Evolutionary conservation across 331 rosid genomes (phyloP).

Genomic region (Cydonia oblonga): DNA sequence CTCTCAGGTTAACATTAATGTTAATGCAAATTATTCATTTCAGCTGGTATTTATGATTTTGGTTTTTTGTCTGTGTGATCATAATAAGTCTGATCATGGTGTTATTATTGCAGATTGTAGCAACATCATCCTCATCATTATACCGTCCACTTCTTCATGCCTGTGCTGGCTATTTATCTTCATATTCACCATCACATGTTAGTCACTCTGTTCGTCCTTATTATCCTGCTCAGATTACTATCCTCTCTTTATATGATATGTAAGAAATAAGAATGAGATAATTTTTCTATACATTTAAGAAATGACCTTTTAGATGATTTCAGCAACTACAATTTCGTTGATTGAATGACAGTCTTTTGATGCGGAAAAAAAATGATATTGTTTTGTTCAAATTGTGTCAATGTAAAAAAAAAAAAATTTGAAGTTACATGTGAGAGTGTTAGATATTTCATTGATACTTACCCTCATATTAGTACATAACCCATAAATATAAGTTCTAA

Average conservation of each 20-base stretch:
- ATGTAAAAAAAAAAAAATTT: not conserved
- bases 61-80: not conserved
- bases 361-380: not conserved
- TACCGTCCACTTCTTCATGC: constrained; percentile 69
- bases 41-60: not conserved
- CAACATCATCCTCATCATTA: constrained; percentile 49
- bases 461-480: not conserved
- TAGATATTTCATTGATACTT: not conserved
- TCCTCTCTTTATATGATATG: not conserved
- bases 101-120: constrained; percentile 60
- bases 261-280: not conserved
- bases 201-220: constrained; percentile 27
- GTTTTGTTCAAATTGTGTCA: not conserved
- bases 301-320: not conserved
- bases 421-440: not conserved
- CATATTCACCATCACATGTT: constrained; percentile 86
- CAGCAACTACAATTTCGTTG: not conserved
- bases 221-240: not conserved
- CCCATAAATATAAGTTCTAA: not conserved
- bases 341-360: not conserved
- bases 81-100: constrained; percentile 13
- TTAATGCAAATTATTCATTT: not conserved
- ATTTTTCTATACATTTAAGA: not conserved
- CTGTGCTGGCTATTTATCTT: constrained; percentile 83
- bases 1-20: constrained; percentile 54